phyloP scores from a whole-genome alignment of 345 rosid genomes.

The Citrus trifoliata region DNA sequence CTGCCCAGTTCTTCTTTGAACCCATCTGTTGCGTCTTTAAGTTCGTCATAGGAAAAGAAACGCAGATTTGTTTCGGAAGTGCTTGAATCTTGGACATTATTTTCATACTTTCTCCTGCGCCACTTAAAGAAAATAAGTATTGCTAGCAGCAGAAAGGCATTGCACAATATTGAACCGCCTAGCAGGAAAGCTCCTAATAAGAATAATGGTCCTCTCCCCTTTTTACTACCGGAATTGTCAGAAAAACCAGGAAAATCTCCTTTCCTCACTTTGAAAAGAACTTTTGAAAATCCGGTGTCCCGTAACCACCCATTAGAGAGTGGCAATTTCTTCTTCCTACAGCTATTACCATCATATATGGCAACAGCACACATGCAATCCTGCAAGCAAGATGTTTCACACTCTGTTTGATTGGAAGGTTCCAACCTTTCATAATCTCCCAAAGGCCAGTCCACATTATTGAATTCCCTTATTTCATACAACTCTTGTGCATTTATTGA shows the following conservation, averaged over 20 bases:
- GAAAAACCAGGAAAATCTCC: not conserved
- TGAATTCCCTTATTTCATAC: not conserved
- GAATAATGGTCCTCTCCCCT: not conserved
- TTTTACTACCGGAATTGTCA: not conserved
- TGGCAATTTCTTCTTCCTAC: constrained; percentile 27
- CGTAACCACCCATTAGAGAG: constrained; percentile 15
- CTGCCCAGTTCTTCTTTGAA: constrained; percentile 35
- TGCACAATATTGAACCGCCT: constrained; percentile 13
- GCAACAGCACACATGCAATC: constrained; percentile 25
- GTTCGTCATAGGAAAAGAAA: constrained; percentile 19
- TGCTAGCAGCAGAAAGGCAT: constrained; percentile 5
- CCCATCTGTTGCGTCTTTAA: constrained; percentile 19
- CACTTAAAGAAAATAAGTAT: not conserved
- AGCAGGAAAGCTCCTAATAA: constrained; percentile 16
- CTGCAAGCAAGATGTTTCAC: constrained; percentile 18
- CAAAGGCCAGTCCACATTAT: constrained; percentile 1
- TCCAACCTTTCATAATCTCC: constrained; percentile 17
- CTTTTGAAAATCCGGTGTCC: not conserved
- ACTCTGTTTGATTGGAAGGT: constrained; percentile 6
- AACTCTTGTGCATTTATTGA: constrained; percentile 14
- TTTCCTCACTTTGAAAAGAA: constrained; percentile 20
- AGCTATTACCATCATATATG: not conserved
- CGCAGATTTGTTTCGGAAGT: constrained; percentile 15
- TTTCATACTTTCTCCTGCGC: not conserved
- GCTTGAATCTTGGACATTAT: not conserved